Base-by-base conservation (phyloP, 106 monocot genomes). In the Alisma plantagoaquatica region DNA sequence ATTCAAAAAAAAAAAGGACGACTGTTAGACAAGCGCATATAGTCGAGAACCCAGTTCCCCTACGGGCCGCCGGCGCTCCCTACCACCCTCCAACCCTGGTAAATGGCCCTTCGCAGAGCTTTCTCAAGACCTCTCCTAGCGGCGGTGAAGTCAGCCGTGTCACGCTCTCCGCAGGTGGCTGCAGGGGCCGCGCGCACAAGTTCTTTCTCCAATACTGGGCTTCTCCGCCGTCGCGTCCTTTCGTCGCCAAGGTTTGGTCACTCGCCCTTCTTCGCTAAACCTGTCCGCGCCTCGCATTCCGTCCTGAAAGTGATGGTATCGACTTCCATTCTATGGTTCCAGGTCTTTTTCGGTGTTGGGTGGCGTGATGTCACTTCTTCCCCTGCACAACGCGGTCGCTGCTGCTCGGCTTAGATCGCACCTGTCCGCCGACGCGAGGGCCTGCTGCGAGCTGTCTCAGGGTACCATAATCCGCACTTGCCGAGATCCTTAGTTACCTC, bases 371-470 rank as follows among this genome's bases (percentile, higher is more conserved):
- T 75, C 75, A 11, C 68, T 94, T 23, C 72, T 88, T 4, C 87
- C 87, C 24, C 48, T 88, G 51, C 75, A 85, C 56, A 65, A 62
- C 65, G 72, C 61, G 54, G 75, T 69, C 22, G 61, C 66, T 19
- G 54, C 43, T 28, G 29, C 80, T 14, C 60, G 83, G 7, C 81
- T 94, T 30, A 84, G 83, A 21, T 77, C 77, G 10, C 83, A 94
- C 64, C 63, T 88, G 19, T 81, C 84, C 2, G 80, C 56, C 62
- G 70, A 70, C 57, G 77, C 64, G 27, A 66, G 87, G 35, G 87
- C 87, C 10, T 94, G 87, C 77, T 87, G 83, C 59, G 87, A 86
- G 78, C 91, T 92, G 28, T 86, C 79, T 55, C 83, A 83, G 74
- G 89, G 89, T 90, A 79, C 76, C n/a, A n/a, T n/a, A n/a, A n/a